Conservation (phyloP, 345 rosid species). For the Eutrema yunnanense region DNA sequence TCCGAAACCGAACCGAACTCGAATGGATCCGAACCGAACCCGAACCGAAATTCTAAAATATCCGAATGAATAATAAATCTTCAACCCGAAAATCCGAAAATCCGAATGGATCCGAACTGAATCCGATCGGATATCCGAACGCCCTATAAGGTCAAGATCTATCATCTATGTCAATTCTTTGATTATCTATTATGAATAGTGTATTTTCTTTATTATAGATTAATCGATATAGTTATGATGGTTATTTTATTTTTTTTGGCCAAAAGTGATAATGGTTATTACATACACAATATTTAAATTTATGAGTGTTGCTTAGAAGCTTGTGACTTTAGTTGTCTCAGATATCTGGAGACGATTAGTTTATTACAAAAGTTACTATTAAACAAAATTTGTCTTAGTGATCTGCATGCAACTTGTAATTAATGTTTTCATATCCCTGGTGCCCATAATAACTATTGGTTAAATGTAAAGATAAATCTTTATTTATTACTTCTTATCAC, state of each 20-base stretch:
- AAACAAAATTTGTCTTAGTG: conserved; percentile 8
- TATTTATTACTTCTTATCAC: neutral
- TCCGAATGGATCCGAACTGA: too few species aligned
- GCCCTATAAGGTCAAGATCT: conserved; percentile 16
- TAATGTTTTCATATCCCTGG: neutral
- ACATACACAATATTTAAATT: neutral
- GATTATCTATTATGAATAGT: neutral
- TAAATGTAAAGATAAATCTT: neutral
- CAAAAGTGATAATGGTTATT: neutral
- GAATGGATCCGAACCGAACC: too few species aligned
- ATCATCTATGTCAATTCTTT: conserved; percentile 8
- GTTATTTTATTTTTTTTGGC: too few species aligned
- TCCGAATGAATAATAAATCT: too few species aligned
- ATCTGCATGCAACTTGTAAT: conserved; percentile 27
- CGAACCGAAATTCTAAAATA: too few species aligned
- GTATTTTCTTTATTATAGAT: neutral
- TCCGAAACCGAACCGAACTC: too few species aligned
- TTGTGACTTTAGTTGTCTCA: conserved; percentile 11
- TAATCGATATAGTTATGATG: neutral
- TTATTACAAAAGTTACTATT: conserved; percentile 6
- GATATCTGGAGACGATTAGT: conserved; percentile 17
- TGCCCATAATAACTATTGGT: neutral
- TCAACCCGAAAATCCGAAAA: too few species aligned
- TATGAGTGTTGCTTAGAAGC: neutral
- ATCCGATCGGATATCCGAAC: too few species aligned